Conservation (phyloP, 352 stramenopile species). For the Pythium sukuiense region DNA sequence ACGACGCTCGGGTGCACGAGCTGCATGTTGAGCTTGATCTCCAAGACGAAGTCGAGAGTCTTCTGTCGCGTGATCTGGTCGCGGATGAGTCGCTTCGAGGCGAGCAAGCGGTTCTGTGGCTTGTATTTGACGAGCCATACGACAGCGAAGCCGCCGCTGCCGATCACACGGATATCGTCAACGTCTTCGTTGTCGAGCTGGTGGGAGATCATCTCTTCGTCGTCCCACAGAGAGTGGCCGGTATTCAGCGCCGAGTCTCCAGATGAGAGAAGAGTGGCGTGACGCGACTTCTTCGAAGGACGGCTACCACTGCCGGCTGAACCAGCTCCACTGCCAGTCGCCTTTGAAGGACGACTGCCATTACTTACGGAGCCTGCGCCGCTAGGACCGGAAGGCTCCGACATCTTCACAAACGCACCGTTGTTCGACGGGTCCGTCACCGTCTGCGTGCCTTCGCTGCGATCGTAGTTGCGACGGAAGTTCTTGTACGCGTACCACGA, state of each 20-base stretch:
- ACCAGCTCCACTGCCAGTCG: not conserved
- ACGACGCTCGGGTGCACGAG: slow-evolving; percentile 71
- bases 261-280: slow-evolving; percentile 4
- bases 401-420: not conserved
- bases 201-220: slow-evolving; percentile 49
- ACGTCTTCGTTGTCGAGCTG: slow-evolving; percentile 51
- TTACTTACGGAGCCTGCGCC: not conserved
- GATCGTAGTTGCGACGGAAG: not conserved
- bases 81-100: slow-evolving; percentile 51
- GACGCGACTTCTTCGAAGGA: slow-evolving; percentile 10
- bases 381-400: not conserved
- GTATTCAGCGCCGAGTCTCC: slow-evolving; percentile 10
- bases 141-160: slow-evolving; percentile 43
- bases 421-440: not conserved
- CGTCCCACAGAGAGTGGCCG: slow-evolving; percentile 45
- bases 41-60: slow-evolving; percentile 51
- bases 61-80: slow-evolving; percentile 46
- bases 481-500: slow-evolving; percentile 4
- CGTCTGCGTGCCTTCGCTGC: not conserved
- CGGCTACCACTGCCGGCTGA: slow-evolving; percentile 5
- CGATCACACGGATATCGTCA: slow-evolving; percentile 48
- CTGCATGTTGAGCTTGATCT: slow-evolving; percentile 71
- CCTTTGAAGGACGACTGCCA: slow-evolving; percentile 5
- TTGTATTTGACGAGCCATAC: slow-evolving; percentile 50
- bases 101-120: slow-evolving; percentile 35